Evolutionary conservation across 495 filamentous ascomycete genomes (phyloP), one percentile per base, ranked within the genome.

Genomic region (Aspergillus ellipticus): DNA sequence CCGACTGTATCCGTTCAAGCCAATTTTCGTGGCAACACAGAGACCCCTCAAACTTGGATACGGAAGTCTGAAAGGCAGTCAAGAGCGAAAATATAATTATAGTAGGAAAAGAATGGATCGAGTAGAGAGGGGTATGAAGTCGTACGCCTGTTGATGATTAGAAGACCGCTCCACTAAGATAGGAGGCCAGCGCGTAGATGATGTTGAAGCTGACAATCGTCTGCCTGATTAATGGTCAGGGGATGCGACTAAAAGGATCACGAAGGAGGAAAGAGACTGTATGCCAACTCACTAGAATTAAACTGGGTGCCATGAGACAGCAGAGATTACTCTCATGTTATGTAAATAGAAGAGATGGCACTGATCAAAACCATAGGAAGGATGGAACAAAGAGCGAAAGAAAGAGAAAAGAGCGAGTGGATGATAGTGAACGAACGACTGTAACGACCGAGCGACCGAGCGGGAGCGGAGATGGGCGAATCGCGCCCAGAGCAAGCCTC

Each of bases 301-400:
- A 31, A 53, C 53, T 33, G 53, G 41, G 26, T 51, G 49, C 56
- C 57, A 60, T 52, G 42, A 41, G 28, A 49, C 39, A 8, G 19
- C n/a, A 19, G 39, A 35, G 15, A 50, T n/a, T n/a, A 28, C 22
- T 55, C 39, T 46, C 53, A 62, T 54, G 49, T 51, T 58, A 43
- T 22, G 46, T 17, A 24, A 43, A 19, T 17, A 43, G 19, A 29
- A 51, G 21, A 20, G 31, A 89, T 70, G 85, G 83, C 10, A 31
- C 22, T 37, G 17, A 55, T 49, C 42, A 42, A 29, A 61, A 47
- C 39, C 33, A 45, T 49, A 46, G 24, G 48, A 45, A 42, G 56
- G 45, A 45, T 53, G 53, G 88, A 87, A 52, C 78, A 72, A 85
- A 65, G 47, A 56, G 35, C 2, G 81, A 55, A 76, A 10, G 82